Percentiles rank a stretch among this genome's conserved stretches.
Evolutionary conservation across 1,284 basidiomycete genomes (phyloP).

Genomic region (Moesziomyces parantarcticus): DNA sequence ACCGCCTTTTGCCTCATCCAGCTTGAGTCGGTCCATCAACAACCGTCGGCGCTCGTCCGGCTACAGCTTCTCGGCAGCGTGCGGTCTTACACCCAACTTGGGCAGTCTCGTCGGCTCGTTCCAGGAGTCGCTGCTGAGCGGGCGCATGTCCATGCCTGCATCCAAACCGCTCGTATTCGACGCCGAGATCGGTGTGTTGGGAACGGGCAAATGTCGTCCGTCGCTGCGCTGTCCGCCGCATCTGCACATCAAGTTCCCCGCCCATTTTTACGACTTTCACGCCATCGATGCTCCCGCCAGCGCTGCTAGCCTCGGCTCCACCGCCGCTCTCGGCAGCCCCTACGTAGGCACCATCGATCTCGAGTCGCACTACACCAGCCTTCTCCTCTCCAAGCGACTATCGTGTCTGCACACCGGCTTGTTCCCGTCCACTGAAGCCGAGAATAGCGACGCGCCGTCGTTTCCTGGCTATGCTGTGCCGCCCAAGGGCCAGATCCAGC

Average conservation of each 20-base stretch:
- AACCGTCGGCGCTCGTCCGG: conserved; percentile 35
- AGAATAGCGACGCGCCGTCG: conserved; percentile 14
- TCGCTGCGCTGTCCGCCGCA: conserved; percentile 66
- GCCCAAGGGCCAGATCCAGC: conserved; percentile 71
- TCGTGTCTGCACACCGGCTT: conserved; percentile 5
- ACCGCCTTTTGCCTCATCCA: conserved; percentile 22
- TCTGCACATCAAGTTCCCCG: conserved; percentile 65
- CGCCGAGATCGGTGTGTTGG: conserved; percentile 67
- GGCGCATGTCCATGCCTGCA: conserved; percentile 64
- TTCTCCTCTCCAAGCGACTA: conserved; percentile 14
- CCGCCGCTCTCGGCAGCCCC: conserved; percentile 55
- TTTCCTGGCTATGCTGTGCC: conserved; percentile 72
- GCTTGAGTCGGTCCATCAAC: conserved; percentile 26
- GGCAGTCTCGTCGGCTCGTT: conserved; percentile 67
- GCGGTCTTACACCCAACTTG: conserved; percentile 41
- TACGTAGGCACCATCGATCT: conserved; percentile 69
- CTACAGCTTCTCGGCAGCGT: conserved; percentile 18
- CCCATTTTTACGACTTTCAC: conserved; percentile 65
- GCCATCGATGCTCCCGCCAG: conserved; percentile 19
- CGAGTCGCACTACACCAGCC: conserved; percentile 60
- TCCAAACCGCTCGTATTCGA: conserved; percentile 66
- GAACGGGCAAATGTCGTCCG: conserved; percentile 45
- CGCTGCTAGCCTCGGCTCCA: conserved; percentile 11
- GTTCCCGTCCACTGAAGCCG: background rate
- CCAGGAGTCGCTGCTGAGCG: conserved; percentile 67